Conservation (phyloP, 305 asterid genomes). For the Rubia tinctorum region DNA sequence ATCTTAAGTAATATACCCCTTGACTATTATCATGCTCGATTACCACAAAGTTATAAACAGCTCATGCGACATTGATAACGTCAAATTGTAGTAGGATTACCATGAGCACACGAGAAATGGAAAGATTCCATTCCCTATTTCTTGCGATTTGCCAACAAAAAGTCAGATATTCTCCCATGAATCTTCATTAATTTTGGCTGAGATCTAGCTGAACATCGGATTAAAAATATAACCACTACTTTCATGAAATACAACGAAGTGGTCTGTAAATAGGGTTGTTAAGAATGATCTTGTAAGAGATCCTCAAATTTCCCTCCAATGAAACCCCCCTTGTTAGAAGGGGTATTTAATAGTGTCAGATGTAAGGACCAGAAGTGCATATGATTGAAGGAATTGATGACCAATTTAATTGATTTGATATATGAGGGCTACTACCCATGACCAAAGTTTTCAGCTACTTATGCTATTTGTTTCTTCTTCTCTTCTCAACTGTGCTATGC, state of each 20-base stretch:
- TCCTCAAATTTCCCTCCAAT: not conserved
- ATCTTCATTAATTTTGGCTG: not conserved
- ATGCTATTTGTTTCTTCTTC: not conserved
- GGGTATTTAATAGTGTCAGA: slow-evolving; percentile 1
- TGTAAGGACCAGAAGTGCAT: slow-evolving; percentile 1
- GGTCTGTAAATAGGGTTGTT: slow-evolving; percentile 3
- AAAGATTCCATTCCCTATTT: not conserved
- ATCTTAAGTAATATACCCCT: too few species aligned
- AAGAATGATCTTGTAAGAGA: not conserved
- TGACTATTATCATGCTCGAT: too few species aligned
- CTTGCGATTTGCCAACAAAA: slow-evolving; percentile 2
- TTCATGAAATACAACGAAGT: not conserved
- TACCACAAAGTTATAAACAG: too few species aligned
- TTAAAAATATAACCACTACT: too few species aligned
- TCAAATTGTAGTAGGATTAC: too few species aligned
- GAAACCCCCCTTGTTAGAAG: not conserved
- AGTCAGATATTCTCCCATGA: slow-evolving; percentile 1
- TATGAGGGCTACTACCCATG: not conserved
- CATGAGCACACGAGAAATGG: not conserved
- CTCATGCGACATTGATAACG: too few species aligned
- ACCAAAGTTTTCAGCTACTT: too few species aligned
- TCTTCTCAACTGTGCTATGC: not conserved
- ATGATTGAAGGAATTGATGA: slow-evolving; percentile 15
- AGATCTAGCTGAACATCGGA: not conserved
- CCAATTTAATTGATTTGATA: slow-evolving; percentile 8